Base-by-base conservation (phyloP, 306 rosid genomes). In the Lablab purpureus region DNA sequence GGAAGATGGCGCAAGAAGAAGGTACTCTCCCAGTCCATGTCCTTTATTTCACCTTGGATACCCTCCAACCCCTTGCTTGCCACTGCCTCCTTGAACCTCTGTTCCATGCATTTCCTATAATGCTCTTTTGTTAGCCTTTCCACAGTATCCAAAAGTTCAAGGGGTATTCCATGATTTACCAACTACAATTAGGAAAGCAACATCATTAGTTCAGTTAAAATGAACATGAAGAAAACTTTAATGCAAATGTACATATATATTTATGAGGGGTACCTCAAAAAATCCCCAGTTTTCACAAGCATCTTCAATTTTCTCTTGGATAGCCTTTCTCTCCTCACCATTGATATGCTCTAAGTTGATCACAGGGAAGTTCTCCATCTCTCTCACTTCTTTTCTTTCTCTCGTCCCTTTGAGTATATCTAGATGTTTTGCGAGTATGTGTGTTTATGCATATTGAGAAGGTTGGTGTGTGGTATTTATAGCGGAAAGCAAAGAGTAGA, bases 1-100 rank as follows among this genome's bases (percentile, higher is more conserved):
- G 36, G 65, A 34, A 58, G 65, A 58, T 58, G 65, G 36, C 65
- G 65, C 65, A 58, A 58, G 65, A 58, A 58, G 65, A 58, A 58
- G 65, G 36, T 58, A 4, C 65, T 58, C 36, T 58, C 65, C 65
- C 65, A 58, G 65, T 58, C 65, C 65, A 58, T 23, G 65, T 58
- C 65, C 36, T 58, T 58, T 5, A 58, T 17, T 25, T 58, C 65
- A 56, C 17, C 63, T 22, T 56, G 63, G 32, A 22, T 23, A 25
- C 34, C 65, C n/a, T 58, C 65, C 14, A 58, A 58, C 18, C 36
- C 65, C 34, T 23, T 58, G 36, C 65, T 23, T 58, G 65, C 65
- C 65, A 58, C 36, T 58, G 4, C 36, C 65, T 58, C 65, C 36
- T 23, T 58, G 36, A 58, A 58, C 34, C 65, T 25, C 7, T 22